Conservation (phyloP, 441 rosid species). For the Syzygium malaccense region DNA sequence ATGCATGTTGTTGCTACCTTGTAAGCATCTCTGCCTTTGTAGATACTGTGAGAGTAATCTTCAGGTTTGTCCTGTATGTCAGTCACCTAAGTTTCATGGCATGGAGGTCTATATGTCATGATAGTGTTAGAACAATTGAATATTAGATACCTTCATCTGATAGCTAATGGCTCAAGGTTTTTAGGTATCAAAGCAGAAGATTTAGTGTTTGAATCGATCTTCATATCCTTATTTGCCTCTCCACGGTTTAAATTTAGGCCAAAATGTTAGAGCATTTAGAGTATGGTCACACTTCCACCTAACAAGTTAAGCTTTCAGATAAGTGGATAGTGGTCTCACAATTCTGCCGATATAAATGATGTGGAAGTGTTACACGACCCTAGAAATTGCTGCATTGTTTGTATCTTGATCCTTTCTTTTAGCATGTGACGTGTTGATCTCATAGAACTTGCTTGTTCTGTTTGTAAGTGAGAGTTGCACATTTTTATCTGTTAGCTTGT, state of each 20-base stretch:
- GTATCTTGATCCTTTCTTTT: neutral
- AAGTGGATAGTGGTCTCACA: neutral
- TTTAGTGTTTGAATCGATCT: neutral
- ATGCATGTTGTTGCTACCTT: conserved; percentile 84
- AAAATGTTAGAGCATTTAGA: neutral
- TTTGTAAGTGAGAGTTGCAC: neutral
- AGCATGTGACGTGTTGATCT: neutral
- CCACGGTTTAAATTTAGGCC: neutral
- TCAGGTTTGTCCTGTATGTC: conserved; percentile 80
- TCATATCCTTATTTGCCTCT: neutral
- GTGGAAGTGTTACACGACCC: neutral
- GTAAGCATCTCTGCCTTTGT: conserved; percentile 95
- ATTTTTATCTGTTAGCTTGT: neutral
- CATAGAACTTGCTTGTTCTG: neutral
- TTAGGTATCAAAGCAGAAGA: neutral
- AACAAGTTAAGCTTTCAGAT: neutral
- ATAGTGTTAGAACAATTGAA: neutral
- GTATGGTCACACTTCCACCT: neutral
- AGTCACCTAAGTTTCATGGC: conserved; percentile 57
- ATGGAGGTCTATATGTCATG: conserved; percentile 77
- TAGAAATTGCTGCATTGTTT: neutral
- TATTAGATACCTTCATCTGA: neutral
- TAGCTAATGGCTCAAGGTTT: conserved; percentile 4
- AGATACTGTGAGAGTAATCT: conserved; percentile 84
- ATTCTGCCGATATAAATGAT: neutral